A percentile compares a stretch with the other conserved stretches of the same genome.
Evolutionary conservation across 192 early-diverging fungal genomes (phyloP).

Genomic region (Chytriomyces hyalinus): DNA sequence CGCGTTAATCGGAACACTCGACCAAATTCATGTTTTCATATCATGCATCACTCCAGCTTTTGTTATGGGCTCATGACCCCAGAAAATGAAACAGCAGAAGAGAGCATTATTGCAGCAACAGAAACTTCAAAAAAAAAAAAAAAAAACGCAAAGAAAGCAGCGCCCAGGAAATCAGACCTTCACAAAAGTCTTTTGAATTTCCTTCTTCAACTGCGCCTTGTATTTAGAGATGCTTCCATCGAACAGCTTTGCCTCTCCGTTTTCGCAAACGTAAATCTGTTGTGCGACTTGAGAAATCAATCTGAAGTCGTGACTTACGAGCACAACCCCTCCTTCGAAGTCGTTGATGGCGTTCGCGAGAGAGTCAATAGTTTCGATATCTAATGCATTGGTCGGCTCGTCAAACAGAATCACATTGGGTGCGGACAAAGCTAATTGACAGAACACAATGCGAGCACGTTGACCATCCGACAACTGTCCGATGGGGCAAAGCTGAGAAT

Average conservation of each 20-base stretch:
- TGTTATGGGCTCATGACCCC: neutral
- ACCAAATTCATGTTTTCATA: neutral
- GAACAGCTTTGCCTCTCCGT: constrained; percentile 72
- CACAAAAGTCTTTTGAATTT: constrained; percentile 55
- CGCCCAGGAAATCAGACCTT: neutral
- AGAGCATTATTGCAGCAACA: neutral
- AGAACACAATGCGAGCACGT: constrained; percentile 95
- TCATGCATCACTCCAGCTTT: no score
- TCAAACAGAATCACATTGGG: constrained; percentile 97
- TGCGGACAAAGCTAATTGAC: constrained; percentile 82
- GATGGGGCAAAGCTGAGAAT: constrained; percentile 91
- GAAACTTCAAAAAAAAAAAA: neutral
- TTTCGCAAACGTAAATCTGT: constrained; percentile 93
- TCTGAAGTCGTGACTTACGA: constrained; percentile 99
- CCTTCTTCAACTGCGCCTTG: constrained; percentile 87
- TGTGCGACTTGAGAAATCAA: constrained; percentile 94
- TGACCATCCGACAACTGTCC: constrained; percentile 91
- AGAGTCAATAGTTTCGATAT: constrained; percentile 87
- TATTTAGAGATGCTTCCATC: constrained; percentile 84
- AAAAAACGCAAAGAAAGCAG: neutral
- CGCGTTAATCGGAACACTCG: neutral
- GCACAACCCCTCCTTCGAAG: constrained; percentile 94
- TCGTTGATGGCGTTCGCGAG: constrained; percentile 94
- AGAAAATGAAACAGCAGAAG: neutral
- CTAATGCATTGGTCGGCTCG: constrained; percentile 98